phyloP scores from a whole-genome alignment of 768 basidiomycete species.

The Trametes meyenii region DNA sequence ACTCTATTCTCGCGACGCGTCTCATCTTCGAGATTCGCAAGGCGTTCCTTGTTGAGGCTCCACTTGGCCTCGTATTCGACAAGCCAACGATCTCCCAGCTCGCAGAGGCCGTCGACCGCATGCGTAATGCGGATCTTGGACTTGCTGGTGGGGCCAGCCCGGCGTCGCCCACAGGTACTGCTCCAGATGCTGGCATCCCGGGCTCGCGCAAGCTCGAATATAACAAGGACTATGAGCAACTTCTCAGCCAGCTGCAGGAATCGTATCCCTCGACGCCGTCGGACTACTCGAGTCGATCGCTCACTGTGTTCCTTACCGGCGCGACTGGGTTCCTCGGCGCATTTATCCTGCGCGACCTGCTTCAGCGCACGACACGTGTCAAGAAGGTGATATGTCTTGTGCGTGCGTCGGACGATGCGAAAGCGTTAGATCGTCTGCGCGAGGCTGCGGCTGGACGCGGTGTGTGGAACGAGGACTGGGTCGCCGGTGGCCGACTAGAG shows the following conservation, averaged over 20 bases:
- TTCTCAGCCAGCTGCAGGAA: constrained; percentile 58
- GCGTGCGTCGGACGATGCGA: constrained; percentile 63
- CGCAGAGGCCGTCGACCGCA: constrained; percentile 70
- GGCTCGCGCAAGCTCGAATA: constrained; percentile 55
- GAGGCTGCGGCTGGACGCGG: constrained; percentile 76
- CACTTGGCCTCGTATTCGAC: constrained; percentile 90
- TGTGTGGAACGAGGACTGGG: constrained; percentile 90
- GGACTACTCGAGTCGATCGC: constrained; percentile 52
- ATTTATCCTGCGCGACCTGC: constrained; percentile 83
- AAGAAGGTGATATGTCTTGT: constrained; percentile 93
- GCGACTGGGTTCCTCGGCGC: constrained; percentile 97
- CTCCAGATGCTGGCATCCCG: neutral
- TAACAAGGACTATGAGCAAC: constrained; percentile 70
- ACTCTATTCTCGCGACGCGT: constrained; percentile 96
- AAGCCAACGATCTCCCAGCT: constrained; percentile 82
- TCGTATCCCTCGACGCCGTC: constrained; percentile 64
- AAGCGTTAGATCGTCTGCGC: constrained; percentile 69
- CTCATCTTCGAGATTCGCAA: constrained; percentile 97
- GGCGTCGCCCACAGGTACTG: neutral
- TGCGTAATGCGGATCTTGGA: constrained; percentile 83
- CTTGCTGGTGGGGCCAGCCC: constrained; percentile 41
- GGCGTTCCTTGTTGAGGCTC: constrained; percentile 86
- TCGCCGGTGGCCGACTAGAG: constrained; percentile 64
- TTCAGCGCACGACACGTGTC: constrained; percentile 62
- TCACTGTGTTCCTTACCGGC: constrained; percentile 93